phyloP scores from a whole-genome alignment of 768 basidiomycete species.

The Clathrus columnatus region DNA sequence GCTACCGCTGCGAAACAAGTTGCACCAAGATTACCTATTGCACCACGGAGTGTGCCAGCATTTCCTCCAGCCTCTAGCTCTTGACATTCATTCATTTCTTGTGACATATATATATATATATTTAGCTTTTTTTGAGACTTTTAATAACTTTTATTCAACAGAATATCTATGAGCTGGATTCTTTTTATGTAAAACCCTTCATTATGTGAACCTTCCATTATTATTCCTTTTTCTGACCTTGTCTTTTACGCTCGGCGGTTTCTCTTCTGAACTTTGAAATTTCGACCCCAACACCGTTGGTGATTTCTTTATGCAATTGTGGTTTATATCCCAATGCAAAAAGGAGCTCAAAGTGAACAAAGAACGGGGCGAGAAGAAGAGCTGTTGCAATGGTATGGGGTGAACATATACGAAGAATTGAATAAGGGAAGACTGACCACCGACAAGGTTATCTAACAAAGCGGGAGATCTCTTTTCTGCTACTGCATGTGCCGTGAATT shows the following conservation, averaged over 20 bases:
- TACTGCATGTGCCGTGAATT: constrained; percentile 84
- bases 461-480: constrained; percentile 88
- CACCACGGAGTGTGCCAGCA: constrained; percentile 29
- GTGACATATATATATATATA: too few species aligned
- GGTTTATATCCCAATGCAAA: constrained; percentile 78
- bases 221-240: too few species aligned
- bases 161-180: too few species aligned
- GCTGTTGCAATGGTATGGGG: constrained; percentile 37
- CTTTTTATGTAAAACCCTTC: too few species aligned
- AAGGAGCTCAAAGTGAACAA: constrained; percentile 86
- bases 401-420: neutral
- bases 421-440: constrained; percentile 43
- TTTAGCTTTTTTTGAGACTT: too few species aligned
- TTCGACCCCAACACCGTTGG: constrained; percentile 67
- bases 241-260: constrained; percentile 36
- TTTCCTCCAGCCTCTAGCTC: neutral
- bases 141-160: too few species aligned
- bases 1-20: constrained; percentile 58
- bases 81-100: too few species aligned
- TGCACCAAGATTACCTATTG: constrained; percentile 61
- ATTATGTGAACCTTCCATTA: too few species aligned
- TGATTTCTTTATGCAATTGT: constrained; percentile 62
- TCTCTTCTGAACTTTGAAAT: constrained; percentile 61
- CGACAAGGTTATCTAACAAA: constrained; percentile 77
- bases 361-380: constrained; percentile 88